Percentiles rank a stretch among this genome's conserved stretches.
These are phyloP conservation scores for Gaeumannomyces tritici DNA, from an alignment of 2,329 filamentous ascomycete genomes.

Conservation along the genomic window DNA sequence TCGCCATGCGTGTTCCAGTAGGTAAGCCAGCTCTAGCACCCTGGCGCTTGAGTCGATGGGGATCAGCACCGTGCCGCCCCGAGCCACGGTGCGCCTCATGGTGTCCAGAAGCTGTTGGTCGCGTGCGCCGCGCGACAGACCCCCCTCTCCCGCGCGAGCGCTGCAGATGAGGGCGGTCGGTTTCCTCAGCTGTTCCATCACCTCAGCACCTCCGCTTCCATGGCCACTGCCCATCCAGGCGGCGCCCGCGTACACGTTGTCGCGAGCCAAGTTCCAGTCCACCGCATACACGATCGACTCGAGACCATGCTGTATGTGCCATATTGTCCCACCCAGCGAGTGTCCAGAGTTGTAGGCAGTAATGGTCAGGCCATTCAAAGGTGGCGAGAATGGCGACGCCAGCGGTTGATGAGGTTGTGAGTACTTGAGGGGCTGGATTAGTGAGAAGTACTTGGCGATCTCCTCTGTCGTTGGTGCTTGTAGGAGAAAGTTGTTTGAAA, in stretches of 20 bases:
- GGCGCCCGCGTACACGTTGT: constrained; percentile 88
- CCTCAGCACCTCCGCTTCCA: constrained; percentile 68
- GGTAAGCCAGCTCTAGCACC: constrained; percentile 82
- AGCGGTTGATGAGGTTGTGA: constrained; percentile 90
- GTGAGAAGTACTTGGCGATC: constrained; percentile 83
- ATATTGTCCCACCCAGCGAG: constrained; percentile 93
- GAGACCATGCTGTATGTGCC: constrained; percentile 94
- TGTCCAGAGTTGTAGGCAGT: constrained; percentile 96
- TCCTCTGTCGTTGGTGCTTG: constrained; percentile 75
- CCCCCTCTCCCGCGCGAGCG: constrained; percentile 57
- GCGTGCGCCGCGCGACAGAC: constrained; percentile 42
- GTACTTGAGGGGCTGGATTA: constrained; percentile 90
- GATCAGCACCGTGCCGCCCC: constrained; percentile 84
- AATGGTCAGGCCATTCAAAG: constrained; percentile 82
- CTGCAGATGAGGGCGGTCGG: constrained; percentile 93
- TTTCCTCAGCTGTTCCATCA: constrained; percentile 87
- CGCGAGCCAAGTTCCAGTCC: constrained; percentile 96
- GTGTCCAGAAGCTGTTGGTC: constrained; percentile 80
- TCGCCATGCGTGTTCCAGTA: constrained; percentile 88
- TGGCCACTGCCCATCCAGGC: constrained; percentile 75
- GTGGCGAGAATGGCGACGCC: constrained; percentile 77
- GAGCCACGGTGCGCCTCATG: constrained; percentile 66
- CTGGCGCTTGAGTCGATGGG: constrained; percentile 94
- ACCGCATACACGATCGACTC: constrained; percentile 97
- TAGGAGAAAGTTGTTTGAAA: constrained; percentile 46